Evolutionary conservation across 345 rosid species (phyloP), one percentile per base, ranked within the genome.

Genomic region (Melastoma malabathricum): DNA sequence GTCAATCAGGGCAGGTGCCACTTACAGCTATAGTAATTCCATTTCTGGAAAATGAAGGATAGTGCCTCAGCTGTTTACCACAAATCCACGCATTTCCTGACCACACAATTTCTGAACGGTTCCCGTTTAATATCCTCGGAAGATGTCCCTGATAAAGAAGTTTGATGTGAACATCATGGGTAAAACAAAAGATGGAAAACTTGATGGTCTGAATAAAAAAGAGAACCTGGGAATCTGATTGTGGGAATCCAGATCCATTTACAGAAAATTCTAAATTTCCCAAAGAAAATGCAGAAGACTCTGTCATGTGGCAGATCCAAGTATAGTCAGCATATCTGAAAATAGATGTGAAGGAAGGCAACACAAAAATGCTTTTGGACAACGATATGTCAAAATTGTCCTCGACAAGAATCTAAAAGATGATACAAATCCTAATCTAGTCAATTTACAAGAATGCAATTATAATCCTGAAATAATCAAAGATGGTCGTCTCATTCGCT

Each of bases 61-160:
- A 86, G 69, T 92, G 98, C 72, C 75, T 86, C 64, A 92, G 89
- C 68, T 80, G 92, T 75, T 90, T 90, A 27, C 85, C 93, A 73
- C 94, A 86, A 47, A 69, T 75, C 98, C 96, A 86, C 46, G 86
- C 69, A 59, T 52, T 47, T 44, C 98, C 98, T 43, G 84, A 82
- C 98, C 98, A 86, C 57, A 77, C 74, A 65, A 90, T 82, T 51
- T 78, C 92, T 48, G 84, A 79, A 74, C 57, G 75, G 41, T 62
- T 73, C 56, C 77, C 83, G 55, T 57, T 74, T 62, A 68, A 56
- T 58, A 66, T 76, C 62, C 75, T 72, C 1, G 75, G 67, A 68
- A 48, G 71, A 50, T 59, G 76, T 51, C 68, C 77, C 96, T 92
- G 75, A 44, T 20, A 73, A 44, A 29, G 15, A 34, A 16, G 47